Base-by-base conservation (phyloP, 2,329 filamentous ascomycete genomes). In the Neopestalotiopsis sp. region DNA sequence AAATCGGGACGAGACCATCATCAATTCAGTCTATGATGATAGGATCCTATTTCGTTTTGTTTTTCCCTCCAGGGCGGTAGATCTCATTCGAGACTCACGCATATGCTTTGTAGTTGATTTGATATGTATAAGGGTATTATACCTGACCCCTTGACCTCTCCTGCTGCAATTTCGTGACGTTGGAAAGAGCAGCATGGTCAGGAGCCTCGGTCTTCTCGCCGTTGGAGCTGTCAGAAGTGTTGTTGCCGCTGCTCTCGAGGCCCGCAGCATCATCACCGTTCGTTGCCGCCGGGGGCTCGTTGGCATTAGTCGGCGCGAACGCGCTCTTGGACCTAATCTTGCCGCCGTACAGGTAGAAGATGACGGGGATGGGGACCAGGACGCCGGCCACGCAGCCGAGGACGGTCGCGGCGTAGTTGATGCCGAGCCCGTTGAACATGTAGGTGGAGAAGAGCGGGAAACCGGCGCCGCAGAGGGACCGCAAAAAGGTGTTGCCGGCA, bases 391-490 rank as follows among this genome's bases (percentile, higher is more conserved):
- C 82, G 71, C 85, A 89, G 66, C 89, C 89, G 3, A 91, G 83
- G 12, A 91, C 78, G 1, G 89, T 91, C 6, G 86, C 81, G 0
- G 89, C 88, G 83, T 85, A 91, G 72, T 91, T 78, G 66, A 91
- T 89, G 57, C 88, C 87, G 78, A 91, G 81, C 60, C 86, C 86
- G 12, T 86, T 79, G 72, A 91, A 91, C 88, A 91, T 93, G 75
- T 93, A 90, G 1, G 84, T 86, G 0, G 92, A 89, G 78, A 96
- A 96, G 1, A 96, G 86, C 0, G 94, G 94, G 83, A 97, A 96
- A 1, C 86, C 90, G 2, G 93, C 92, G 71, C 92, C 94, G 71
- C 91, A 92, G 9, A 94, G 83, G 0, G 92, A 95, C 73, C 94
- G 90, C 49, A 97, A 81, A 75, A 97, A 92, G 0, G 93, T 92